These are phyloP conservation scores for Tulasnella sp. DNA, from an alignment of 768 basidiomycete species.

Conservation along the genomic window DNA sequence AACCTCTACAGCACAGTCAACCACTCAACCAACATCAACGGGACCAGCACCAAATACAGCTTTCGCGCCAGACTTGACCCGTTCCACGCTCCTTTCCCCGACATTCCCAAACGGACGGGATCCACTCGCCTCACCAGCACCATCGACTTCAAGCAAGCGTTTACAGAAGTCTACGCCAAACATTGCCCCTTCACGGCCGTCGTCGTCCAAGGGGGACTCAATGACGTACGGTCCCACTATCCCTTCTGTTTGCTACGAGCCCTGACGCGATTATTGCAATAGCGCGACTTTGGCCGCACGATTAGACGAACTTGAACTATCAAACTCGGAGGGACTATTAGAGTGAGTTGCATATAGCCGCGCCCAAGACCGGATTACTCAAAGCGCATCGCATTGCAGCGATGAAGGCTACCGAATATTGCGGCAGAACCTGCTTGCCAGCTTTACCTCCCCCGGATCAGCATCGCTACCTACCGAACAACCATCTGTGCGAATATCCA, in stretches of 20 bases:
- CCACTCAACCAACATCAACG: background rate
- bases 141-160: constrained; percentile 5
- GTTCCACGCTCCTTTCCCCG: constrained; percentile 24
- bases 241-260: background rate
- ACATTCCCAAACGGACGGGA: constrained; percentile 14
- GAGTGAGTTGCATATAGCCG: constrained; percentile 52
- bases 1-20: background rate
- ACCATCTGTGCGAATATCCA: constrained; percentile 29
- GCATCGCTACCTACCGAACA: background rate
- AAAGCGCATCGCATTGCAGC: constrained; percentile 47
- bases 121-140: constrained; percentile 9
- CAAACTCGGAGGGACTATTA: constrained; percentile 78
- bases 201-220: constrained; percentile 16
- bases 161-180: background rate
- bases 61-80: constrained; percentile 10
- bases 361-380: background rate
- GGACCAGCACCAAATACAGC: constrained; percentile 1
- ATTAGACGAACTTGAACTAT: constrained; percentile 75
- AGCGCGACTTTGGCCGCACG: constrained; percentile 80
- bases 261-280: constrained; percentile 10
- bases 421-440: constrained; percentile 82
- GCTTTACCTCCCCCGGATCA: constrained; percentile 49
- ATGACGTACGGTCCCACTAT: constrained; percentile 23
- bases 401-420: constrained; percentile 86
- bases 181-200: constrained; percentile 12